These are phyloP conservation scores for Solanum neorickii DNA, from an alignment of 257 asterid species.

Conservation along the genomic window DNA sequence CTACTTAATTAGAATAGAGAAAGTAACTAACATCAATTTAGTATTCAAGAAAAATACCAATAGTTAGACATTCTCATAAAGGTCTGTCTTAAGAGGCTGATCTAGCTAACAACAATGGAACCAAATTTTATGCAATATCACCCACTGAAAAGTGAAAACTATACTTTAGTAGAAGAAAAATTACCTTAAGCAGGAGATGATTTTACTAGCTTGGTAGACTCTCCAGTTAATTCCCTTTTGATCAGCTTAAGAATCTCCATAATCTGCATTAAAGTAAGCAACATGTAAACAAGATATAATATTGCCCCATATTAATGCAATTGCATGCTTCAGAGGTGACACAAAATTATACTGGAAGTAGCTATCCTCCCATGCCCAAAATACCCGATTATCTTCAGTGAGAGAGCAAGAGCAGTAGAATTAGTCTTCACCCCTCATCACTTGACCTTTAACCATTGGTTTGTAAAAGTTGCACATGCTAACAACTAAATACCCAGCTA, in stretches of 20 bases:
- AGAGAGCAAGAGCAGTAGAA: background rate
- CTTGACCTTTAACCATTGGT: background rate
- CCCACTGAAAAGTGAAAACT: background rate
- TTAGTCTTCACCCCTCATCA: background rate
- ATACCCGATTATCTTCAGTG: background rate
- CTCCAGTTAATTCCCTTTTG: constrained; percentile 79
- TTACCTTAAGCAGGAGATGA: constrained; percentile 3
- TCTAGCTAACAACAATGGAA: background rate
- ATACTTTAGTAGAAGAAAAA: background rate
- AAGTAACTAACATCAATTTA: background rate
- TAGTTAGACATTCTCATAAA: background rate
- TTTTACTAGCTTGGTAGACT: constrained; percentile 29
- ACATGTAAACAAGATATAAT: background rate
- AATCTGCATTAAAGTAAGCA: constrained; percentile 31
- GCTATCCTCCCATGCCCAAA: background rate
- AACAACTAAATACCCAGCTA: background rate
- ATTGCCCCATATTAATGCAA: background rate
- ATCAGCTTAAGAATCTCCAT: constrained; percentile 68
- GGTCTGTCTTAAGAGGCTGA: background rate
- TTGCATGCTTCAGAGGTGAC: background rate
- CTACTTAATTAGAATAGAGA: background rate
- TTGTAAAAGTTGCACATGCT: background rate
- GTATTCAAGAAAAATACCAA: background rate
- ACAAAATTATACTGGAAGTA: background rate
- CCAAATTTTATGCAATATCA: background rate